phyloP scores from a whole-genome alignment of 805 yeast species.

The Candida succiphila region DNA sequence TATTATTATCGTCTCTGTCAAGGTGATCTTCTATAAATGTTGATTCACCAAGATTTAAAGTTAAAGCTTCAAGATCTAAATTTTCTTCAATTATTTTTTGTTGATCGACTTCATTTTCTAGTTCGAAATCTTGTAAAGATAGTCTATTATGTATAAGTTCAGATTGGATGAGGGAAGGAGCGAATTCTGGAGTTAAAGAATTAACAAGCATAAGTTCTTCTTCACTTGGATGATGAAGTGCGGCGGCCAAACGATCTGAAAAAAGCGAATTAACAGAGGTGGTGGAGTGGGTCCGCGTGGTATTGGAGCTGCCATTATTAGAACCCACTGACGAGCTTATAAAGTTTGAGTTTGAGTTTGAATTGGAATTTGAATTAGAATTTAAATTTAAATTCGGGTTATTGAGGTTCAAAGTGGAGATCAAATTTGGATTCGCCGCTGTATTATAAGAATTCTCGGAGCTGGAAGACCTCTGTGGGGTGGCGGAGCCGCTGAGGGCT shows the following conservation, averaged over 20 bases:
- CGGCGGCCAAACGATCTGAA: conserved; percentile 14
- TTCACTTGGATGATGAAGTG: too few species aligned
- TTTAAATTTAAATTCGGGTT: background rate
- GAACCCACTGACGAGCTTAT: background rate
- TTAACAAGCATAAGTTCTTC: background rate
- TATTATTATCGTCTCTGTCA: conserved; percentile 3
- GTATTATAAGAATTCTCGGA: too few species aligned
- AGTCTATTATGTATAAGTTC: background rate
- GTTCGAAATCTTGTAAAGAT: background rate
- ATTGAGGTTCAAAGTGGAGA: conserved; percentile 2
- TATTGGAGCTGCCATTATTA: background rate
- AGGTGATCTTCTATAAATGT: conserved; percentile 1
- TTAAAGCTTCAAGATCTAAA: background rate
- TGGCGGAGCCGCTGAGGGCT: too few species aligned
- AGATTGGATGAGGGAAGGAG: background rate
- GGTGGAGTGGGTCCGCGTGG: conserved; percentile 12
- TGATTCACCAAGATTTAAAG: conserved; percentile 1
- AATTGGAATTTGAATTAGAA: background rate
- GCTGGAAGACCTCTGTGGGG: background rate
- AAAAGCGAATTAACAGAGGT: conserved; percentile 10
- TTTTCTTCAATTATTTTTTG: background rate
- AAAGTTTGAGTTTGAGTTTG: background rate
- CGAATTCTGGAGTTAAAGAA: too few species aligned
- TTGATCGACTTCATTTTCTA: conserved; percentile 1
- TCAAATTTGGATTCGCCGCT: conserved; percentile 2